Conservation (phyloP, 371 early-diverging fungal species). For the Mucor lusitanicus region DNA sequence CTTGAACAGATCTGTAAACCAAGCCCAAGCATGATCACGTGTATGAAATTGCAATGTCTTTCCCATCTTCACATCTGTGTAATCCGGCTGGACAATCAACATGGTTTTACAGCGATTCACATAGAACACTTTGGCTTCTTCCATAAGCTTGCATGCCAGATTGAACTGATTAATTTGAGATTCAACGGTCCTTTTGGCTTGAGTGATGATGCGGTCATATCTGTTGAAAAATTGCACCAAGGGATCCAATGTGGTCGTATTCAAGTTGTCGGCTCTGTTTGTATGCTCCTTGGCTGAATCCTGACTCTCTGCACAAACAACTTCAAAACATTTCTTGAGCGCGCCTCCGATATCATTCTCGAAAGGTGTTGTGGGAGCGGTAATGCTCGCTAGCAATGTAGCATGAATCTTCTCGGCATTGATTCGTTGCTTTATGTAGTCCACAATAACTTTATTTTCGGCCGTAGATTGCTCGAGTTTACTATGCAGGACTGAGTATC, state of each 20-base stretch:
- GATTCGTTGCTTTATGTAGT: conserved; percentile 67
- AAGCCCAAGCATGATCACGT: conserved; percentile 14
- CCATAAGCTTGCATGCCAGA: conserved; percentile 4
- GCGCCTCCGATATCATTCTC: conserved; percentile 69
- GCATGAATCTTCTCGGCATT: conserved; percentile 62
- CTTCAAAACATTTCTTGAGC: conserved; percentile 69
- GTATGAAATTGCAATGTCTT: conserved; percentile 10
- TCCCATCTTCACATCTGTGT: conserved; percentile 5
- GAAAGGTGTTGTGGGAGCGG: conserved; percentile 44
- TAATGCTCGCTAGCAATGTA: conserved; percentile 36
- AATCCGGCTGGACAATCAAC: conserved; percentile 14
- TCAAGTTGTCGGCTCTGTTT: conserved; percentile 58
- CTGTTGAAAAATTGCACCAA: conserved; percentile 51
- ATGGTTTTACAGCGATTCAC: conserved; percentile 18
- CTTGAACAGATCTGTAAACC: neutral
- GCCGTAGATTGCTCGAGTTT: conserved; percentile 66
- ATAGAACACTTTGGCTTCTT: conserved; percentile 17
- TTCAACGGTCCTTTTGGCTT: conserved; percentile 56
- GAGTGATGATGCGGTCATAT: conserved; percentile 53
- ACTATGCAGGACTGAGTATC: conserved; percentile 64
- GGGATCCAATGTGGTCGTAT: conserved; percentile 63
- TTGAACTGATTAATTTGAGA: conserved; percentile 46
- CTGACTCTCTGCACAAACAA: conserved; percentile 62
- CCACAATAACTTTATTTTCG: conserved; percentile 68
- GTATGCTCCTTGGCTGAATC: conserved; percentile 59